These are phyloP conservation scores for Backusella sp. DNA, from an alignment of 192 early-diverging fungal species.

Conservation along the genomic window DNA sequence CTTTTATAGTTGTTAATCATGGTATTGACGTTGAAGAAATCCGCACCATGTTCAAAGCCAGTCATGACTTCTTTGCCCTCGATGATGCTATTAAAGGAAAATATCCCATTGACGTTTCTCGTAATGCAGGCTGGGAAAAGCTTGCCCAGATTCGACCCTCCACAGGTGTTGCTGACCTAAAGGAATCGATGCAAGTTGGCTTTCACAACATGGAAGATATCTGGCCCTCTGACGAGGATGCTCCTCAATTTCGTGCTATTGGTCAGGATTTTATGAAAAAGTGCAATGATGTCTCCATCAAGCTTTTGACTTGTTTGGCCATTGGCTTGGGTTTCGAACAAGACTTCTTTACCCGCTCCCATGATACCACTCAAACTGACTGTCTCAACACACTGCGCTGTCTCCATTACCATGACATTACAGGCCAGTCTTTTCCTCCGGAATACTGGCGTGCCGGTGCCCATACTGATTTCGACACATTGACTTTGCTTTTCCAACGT, in stretches of 20 bases:
- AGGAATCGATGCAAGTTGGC: constrained; percentile 28
- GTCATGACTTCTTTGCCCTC: constrained; percentile 25
- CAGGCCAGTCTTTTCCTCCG: neutral
- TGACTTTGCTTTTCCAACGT: constrained; percentile 27
- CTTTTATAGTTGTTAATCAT: constrained; percentile 25
- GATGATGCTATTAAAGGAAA: constrained; percentile 24
- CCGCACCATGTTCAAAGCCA: constrained; percentile 21
- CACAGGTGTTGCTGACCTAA: constrained; percentile 21
- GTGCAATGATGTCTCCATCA: constrained; percentile 25
- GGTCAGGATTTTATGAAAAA: constrained; percentile 20
- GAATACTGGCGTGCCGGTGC: constrained; percentile 11
- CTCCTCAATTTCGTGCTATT: constrained; percentile 16
- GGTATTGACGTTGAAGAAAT: constrained; percentile 20
- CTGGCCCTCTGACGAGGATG: constrained; percentile 28
- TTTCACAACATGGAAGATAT: constrained; percentile 26
- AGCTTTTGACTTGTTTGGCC: constrained; percentile 17
- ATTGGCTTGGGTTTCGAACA: constrained; percentile 21
- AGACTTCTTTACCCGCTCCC: constrained; percentile 28
- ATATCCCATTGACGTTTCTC: constrained; percentile 18
- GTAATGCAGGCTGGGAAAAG: constrained; percentile 31
- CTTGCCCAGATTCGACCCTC: constrained; percentile 19
- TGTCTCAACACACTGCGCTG: constrained; percentile 24
- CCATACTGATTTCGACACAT: constrained; percentile 20
- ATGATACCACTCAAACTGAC: constrained; percentile 25
- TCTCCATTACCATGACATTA: constrained; percentile 23